These are phyloP conservation scores for Serendipita indica DNA, from an alignment of 768 basidiomycete genomes.

Conservation along the genomic window DNA sequence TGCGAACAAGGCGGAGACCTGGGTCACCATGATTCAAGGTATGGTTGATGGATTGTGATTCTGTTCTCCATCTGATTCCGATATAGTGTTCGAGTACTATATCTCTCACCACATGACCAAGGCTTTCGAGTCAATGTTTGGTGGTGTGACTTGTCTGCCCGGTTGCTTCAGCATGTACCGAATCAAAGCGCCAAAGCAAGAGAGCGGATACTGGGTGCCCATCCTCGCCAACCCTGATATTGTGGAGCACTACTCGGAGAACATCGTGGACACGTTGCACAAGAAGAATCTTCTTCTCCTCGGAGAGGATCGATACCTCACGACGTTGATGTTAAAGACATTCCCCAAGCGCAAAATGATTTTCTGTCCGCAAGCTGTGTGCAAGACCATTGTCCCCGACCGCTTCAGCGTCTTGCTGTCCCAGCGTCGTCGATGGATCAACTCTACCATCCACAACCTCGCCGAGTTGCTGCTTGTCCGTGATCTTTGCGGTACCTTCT, in stretches of 20 bases:
- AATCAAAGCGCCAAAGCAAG: constrained; percentile 97
- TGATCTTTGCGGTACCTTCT: constrained; percentile 99
- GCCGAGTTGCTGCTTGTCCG: constrained; percentile 89
- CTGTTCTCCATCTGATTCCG: neutral
- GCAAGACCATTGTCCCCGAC: constrained; percentile 97
- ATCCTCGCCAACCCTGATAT: constrained; percentile 97
- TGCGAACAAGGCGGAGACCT: constrained; percentile 96
- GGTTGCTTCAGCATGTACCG: constrained; percentile 99
- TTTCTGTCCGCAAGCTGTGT: constrained; percentile 97
- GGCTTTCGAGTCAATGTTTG: constrained; percentile 99
- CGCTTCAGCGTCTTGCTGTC: constrained; percentile 87
- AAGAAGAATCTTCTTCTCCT: constrained; percentile 97
- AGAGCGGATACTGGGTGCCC: constrained; percentile 93
- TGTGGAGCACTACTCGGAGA: constrained; percentile 97
- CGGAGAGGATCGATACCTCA: constrained; percentile 98
- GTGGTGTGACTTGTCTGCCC: constrained; percentile 97
- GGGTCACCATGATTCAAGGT: constrained; percentile 99
- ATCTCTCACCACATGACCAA: constrained; percentile 99
- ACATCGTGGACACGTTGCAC: constrained; percentile 97
- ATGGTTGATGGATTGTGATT: constrained; percentile 19
- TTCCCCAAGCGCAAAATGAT: constrained; percentile 99
- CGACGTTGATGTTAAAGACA: constrained; percentile 93
- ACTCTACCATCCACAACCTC: constrained; percentile 95
- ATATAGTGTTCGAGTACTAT: constrained; percentile 94
- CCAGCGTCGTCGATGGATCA: constrained; percentile 98